Base-by-base conservation (phyloP, 305 asterid genomes). In the Fraxinus sp. region DNA sequence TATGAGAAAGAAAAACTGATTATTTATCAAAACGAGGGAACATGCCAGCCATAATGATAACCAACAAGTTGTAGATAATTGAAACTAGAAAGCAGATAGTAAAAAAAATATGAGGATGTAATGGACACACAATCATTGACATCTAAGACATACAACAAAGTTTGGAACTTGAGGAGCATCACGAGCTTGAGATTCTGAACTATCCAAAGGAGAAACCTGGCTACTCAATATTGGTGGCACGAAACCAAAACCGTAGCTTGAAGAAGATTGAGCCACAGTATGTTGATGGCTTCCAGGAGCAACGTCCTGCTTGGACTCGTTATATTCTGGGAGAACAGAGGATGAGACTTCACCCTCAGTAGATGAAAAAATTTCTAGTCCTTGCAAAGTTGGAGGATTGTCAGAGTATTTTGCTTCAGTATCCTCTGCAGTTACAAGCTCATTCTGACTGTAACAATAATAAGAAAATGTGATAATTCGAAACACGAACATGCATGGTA, bases 101-200 rank as follows among this genome's bases (percentile, higher is more conserved):
- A 46, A 5, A 64, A 66, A 49, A 80, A 75, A 22, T 28, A 49
- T 26, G 79, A 43, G 83, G 80, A 70, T 49, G 79, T 39, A 49
- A 49, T 43, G 55, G 55, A 43, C 11, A 43, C 55, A 26, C 32
- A 77, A 83, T 35, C 39, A 74, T 79, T 49, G 78, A 43, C 75
- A 79, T 36, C 43, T 37, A 77, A 84, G 81, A 92, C 98, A 78
- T 89, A 95, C 98, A 80, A 92, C 87, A 89, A 89, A 88, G 86
- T 90, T 88, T 78, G 97, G 94, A 83, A 85, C 86, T 36, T 92
- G 96, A 85, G 93, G 86, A 82, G 88, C 92, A 84, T 94, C 97
- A 39, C 90, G 95, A 78, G 90, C 86, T 86, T 89, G 97, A 82
- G 92, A 77, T 81, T 93, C 98, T 14, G 89, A 89, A 90, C 86